Evolutionary conservation across 176 grass and related monocot species (phyloP).

Genomic region (Eremochloa ophiuroides): DNA sequence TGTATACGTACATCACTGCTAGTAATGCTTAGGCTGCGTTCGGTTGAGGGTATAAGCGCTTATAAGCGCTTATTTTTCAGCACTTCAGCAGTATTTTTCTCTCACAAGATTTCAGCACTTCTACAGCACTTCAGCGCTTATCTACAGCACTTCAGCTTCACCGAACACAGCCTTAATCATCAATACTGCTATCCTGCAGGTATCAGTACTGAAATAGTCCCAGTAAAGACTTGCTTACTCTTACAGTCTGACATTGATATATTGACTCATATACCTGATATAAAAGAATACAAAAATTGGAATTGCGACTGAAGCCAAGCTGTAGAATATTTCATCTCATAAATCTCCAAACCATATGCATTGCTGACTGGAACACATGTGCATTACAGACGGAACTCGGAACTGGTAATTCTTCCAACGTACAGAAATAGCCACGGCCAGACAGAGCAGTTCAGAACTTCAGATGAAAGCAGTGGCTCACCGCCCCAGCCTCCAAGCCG

Average conservation of each 20-base stretch:
- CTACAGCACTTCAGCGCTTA: no score
- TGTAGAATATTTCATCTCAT: neutral
- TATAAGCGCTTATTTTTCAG: no score
- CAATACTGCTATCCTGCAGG: neutral
- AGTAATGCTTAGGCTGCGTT: no score
- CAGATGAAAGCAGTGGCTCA: conserved; percentile 5
- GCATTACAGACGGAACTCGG: neutral
- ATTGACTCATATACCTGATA: neutral
- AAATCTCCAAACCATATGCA: neutral
- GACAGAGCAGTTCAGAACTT: conserved; percentile 29
- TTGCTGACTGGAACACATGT: neutral
- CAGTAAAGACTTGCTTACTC: neutral
- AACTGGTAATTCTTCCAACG: neutral
- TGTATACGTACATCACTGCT: no score
- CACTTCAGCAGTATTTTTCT: no score
- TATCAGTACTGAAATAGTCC: neutral
- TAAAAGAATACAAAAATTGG: neutral
- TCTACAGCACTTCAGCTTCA: no score
- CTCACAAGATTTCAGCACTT: no score
- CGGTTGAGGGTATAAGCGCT: no score
- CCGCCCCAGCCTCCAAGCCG: no score
- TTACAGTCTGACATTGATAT: neutral
- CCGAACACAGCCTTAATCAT: no score
- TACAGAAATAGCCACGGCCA: neutral
- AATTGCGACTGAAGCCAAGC: neutral